Evolutionary conservation across 768 basidiomycete genomes (phyloP).

Genomic region (Coprinellus aureogranulatus): DNA sequence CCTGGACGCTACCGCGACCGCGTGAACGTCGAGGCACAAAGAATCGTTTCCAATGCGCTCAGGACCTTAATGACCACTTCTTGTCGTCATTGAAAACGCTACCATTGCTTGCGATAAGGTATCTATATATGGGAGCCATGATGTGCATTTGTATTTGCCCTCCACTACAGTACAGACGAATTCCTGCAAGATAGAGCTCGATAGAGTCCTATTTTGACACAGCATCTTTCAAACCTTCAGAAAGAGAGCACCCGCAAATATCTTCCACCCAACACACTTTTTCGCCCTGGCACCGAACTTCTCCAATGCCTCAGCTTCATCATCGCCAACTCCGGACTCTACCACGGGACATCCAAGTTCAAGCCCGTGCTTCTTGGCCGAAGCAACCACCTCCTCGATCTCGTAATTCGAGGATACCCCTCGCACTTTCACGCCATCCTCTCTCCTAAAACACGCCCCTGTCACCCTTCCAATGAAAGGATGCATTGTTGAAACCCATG

Average conservation of each 20-base stretch:
- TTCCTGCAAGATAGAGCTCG: no score
- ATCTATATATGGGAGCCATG: no score
- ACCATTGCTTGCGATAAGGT: no score
- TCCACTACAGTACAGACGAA: no score
- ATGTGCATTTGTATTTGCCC: no score
- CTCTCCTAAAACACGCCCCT: slow-evolving; percentile 3
- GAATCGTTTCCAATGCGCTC: no score
- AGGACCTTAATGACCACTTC: no score
- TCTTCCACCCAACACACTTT: slow-evolving; percentile 8
- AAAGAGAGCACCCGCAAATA: slow-evolving; percentile 2
- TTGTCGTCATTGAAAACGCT: no score
- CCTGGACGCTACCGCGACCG: no score
- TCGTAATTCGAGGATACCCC: not conserved
- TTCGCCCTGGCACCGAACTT: slow-evolving; percentile 1
- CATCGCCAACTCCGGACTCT: slow-evolving; percentile 6
- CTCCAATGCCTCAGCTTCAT: not conserved
- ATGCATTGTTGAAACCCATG: slow-evolving; percentile 13
- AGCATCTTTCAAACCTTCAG: not conserved
- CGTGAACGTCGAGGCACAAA: no score
- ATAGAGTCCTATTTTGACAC: no score
- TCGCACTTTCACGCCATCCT: not conserved
- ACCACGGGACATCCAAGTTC: slow-evolving; percentile 4
- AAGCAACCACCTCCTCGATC: slow-evolving; percentile 2
- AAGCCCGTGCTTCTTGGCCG: slow-evolving; percentile 1
- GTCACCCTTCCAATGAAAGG: slow-evolving; percentile 3